Evolutionary conservation across 1,139 yeast species (phyloP).

Genomic region (Geotrichum restrictum): DNA sequence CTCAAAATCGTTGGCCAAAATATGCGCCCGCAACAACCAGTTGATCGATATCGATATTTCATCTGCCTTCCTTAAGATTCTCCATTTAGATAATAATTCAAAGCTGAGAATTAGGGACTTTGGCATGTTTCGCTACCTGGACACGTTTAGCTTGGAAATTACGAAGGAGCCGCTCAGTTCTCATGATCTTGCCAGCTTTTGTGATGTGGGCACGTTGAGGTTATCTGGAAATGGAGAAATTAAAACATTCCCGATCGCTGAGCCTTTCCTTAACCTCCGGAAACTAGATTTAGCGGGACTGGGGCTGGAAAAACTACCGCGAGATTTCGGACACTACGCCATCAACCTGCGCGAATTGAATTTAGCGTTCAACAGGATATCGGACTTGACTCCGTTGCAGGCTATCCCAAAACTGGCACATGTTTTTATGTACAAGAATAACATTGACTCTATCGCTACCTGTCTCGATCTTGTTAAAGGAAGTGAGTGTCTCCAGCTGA

Average conservation of each 20-base stretch:
- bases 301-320: conserved; percentile 32
- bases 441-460: conserved; percentile 26
- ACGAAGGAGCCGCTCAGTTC: neutral
- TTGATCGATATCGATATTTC: neutral
- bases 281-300: conserved; percentile 35
- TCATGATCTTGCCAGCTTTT: neutral
- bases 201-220: conserved; percentile 1
- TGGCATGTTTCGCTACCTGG: neutral
- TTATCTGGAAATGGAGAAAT: neutral
- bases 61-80: neutral
- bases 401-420: conserved; percentile 33
- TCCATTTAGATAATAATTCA: conserved; percentile 5
- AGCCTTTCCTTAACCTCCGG: conserved; percentile 36
- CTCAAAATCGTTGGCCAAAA: neutral
- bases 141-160: conserved; percentile 4
- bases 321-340: conserved; percentile 27
- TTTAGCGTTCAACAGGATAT: conserved; percentile 34
- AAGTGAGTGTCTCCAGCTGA: conserved; percentile 27
- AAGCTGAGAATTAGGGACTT: neutral
- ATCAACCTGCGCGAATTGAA: conserved; percentile 38
- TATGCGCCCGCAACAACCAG: conserved; percentile 3
- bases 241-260: conserved; percentile 22
- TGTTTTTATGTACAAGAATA: conserved; percentile 34
- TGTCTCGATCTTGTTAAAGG: conserved; percentile 29
- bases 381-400: conserved; percentile 30